Percentiles rank a stretch among this genome's conserved stretches.
phyloP scores from a whole-genome alignment of 2,329 filamentous ascomycete genomes.

The Thelonectria olida region DNA sequence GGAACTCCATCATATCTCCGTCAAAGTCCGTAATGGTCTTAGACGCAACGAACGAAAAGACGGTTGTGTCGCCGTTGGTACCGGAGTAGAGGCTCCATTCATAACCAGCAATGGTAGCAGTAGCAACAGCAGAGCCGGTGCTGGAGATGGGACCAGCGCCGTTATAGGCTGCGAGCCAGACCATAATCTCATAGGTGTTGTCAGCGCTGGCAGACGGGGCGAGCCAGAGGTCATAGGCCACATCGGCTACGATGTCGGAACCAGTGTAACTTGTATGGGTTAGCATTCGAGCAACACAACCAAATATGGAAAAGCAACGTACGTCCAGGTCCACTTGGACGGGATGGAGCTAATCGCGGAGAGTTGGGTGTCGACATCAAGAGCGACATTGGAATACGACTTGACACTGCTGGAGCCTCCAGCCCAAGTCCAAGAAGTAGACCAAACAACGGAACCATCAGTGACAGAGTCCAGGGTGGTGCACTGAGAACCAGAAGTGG shows the following conservation, averaged over 20 bases:
- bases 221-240: conserved; percentile 69
- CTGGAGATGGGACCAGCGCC: conserved; percentile 63
- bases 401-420: conserved; percentile 53
- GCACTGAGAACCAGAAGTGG: conserved; percentile 52
- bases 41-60: conserved; percentile 61
- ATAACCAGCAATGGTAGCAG: conserved; percentile 60
- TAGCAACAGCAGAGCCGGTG: conserved; percentile 36
- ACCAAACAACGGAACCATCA: conserved; percentile 50
- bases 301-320: background rate
- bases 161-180: conserved; percentile 67
- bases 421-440: conserved; percentile 52
- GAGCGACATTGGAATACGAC: conserved; percentile 54
- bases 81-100: conserved; percentile 67
- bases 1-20: conserved; percentile 65
- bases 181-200: conserved; percentile 69
- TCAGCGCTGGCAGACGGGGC: conserved; percentile 50
- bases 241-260: conserved; percentile 56
- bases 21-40: conserved; percentile 58
- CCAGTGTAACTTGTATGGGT: conserved; percentile 42
- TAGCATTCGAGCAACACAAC: background rate
- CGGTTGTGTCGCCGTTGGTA: conserved; percentile 63
- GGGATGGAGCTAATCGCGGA: conserved; percentile 47
- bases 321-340: conserved; percentile 43
- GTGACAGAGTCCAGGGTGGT: conserved; percentile 48
- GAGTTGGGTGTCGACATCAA: conserved; percentile 46